phyloP scores from a whole-genome alignment of 2,329 filamentous ascomycete species.

The Grosmannia clavigera region DNA sequence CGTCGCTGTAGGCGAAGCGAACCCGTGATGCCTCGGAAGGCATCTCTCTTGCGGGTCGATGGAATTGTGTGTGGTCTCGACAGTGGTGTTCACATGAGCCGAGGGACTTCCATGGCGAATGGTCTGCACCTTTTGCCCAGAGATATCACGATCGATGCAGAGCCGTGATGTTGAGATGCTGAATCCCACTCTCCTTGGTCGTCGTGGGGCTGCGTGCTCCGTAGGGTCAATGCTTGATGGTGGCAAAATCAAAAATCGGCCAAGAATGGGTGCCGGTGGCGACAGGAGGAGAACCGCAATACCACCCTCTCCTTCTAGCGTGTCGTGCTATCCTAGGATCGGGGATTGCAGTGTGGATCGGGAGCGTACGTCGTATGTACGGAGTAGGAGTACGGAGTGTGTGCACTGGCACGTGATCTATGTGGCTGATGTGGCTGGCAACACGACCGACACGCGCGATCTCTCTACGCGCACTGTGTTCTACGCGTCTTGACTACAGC shows the following conservation, averaged over 20 bases:
- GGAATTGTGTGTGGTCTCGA: neutral
- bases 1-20: slow-evolving; percentile 40
- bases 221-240: neutral
- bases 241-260: neutral
- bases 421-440: neutral
- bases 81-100: neutral
- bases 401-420: neutral
- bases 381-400: too few relatives aligned
- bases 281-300: neutral
- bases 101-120: neutral
- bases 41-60: slow-evolving; percentile 12
- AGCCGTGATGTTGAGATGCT: too few relatives aligned
- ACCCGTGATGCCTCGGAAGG: slow-evolving; percentile 36
- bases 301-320: neutral
- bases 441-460: too few relatives aligned
- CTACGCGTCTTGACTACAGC: neutral
- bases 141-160: neutral
- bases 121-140: neutral
- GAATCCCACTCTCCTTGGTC: neutral
- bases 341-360: neutral
- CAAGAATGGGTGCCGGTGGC: neutral
- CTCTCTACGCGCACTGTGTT: too few relatives aligned
- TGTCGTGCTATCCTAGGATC: neutral
- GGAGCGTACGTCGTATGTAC: too few relatives aligned
- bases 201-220: neutral